Conservation (phyloP, 1,284 basidiomycete genomes). For the Erythrobasidium hasegawianum region DNA sequence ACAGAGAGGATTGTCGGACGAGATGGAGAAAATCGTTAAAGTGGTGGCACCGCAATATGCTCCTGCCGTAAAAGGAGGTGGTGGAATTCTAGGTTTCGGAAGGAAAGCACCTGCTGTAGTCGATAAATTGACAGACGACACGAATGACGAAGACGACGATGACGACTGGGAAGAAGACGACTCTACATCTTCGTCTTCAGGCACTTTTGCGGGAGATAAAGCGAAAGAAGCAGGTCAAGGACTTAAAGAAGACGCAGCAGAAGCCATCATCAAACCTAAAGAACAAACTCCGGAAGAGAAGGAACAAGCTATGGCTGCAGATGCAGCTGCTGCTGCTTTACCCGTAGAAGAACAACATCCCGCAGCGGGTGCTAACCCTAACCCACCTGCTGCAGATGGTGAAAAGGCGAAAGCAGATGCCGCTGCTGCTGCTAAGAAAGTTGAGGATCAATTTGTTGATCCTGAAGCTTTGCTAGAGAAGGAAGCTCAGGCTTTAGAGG, state of each 20-base stretch:
- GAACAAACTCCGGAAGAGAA: slow-evolving; percentile 47
- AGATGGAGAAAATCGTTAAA: slow-evolving; percentile 50
- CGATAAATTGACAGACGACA: slow-evolving; percentile 36
- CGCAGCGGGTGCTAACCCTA: slow-evolving; percentile 20
- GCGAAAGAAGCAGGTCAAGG: slow-evolving; percentile 41
- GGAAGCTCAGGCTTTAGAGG: slow-evolving; percentile 23
- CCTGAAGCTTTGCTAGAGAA: slow-evolving; percentile 29
- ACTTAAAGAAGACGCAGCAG: slow-evolving; percentile 27
- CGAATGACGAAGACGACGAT: slow-evolving; percentile 42
- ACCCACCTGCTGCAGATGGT: not conserved
- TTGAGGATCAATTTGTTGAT: slow-evolving; percentile 30
- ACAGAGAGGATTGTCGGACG: slow-evolving; percentile 36
- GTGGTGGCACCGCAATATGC: slow-evolving; percentile 40
- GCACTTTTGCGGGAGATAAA: slow-evolving; percentile 32
- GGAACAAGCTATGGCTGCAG: slow-evolving; percentile 47
- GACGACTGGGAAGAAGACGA: slow-evolving; percentile 38
- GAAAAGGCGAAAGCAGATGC: not conserved
- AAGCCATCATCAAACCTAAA: slow-evolving; percentile 35
- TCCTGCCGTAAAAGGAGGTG: slow-evolving; percentile 27
- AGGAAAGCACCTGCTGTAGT: slow-evolving; percentile 22
- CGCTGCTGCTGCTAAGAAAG: slow-evolving; percentile 9
- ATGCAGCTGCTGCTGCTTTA: slow-evolving; percentile 39
- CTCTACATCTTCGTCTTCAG: slow-evolving; percentile 33
- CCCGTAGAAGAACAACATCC: slow-evolving; percentile 30
- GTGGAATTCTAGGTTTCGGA: slow-evolving; percentile 32